Evolutionary conservation across 2,329 filamentous ascomycete species (phyloP).

Genomic region (Diplodia mutila): DNA sequence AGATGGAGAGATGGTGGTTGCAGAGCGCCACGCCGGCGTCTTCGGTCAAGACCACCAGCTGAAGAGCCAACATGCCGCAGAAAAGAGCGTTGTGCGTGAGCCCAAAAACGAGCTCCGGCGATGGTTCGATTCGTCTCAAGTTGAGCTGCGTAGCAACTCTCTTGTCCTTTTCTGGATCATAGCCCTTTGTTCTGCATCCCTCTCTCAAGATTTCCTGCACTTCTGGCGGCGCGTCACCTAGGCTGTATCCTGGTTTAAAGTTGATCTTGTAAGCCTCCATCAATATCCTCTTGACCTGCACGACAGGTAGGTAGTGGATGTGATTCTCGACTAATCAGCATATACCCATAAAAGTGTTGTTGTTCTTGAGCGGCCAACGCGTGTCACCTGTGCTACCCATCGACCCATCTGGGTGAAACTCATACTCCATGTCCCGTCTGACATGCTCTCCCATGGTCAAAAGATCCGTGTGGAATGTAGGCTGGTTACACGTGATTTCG

Average conservation of each 20-base stretch:
- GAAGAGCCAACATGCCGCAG: neutral
- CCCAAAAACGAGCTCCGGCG: neutral
- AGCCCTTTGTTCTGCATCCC: neutral
- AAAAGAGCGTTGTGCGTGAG: neutral
- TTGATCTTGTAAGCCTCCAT: neutral
- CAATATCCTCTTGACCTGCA: neutral
- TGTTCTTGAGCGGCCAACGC: neutral
- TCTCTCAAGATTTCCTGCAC: neutral
- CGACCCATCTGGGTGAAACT: neutral
- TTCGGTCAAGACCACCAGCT: neutral
- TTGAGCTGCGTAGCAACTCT: neutral
- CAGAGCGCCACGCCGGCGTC: neutral
- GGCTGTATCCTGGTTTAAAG: neutral
- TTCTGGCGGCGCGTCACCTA: neutral
- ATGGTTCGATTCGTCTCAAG: neutral
- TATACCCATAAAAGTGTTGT: neutral
- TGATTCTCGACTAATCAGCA: neutral
- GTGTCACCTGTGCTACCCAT: neutral
- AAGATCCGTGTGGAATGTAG: neutral
- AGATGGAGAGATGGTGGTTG: constrained; percentile 7
- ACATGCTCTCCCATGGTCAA: neutral
- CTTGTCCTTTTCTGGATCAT: neutral
- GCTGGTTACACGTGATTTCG: neutral
- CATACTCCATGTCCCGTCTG: neutral
- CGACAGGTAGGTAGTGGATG: neutral